Base-by-base conservation (phyloP, 257 asterid genomes). In the Cinchona pubescens region DNA sequence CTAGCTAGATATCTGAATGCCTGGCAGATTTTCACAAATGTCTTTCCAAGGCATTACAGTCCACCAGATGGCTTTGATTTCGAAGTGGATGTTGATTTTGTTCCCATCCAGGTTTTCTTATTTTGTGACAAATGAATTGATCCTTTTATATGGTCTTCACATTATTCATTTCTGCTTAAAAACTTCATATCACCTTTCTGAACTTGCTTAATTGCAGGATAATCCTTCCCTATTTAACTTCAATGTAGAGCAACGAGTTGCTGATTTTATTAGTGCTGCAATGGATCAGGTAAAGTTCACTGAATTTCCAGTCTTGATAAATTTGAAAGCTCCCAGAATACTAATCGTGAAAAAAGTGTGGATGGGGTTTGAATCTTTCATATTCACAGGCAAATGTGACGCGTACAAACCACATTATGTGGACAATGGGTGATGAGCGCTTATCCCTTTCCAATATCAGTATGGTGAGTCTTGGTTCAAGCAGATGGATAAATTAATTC, bases 371-470 rank as follows among this genome's bases (percentile, higher is more conserved):
- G 21, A 32, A 69, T 3, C 16, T 19, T 2, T 74, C 51, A 60
- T 59, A 73, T 79, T 21, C 75, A 60, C 85, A 92, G 97, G 98
- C 93, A 76, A 91, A 92, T 78, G 93, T 92, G 63, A 92, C 98
- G 0, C 89, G 87, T 61, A 87, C 92, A 45, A 87, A 92, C 85
- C 98, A 92, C 82, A 87, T 92, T 32, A 92, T 92, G 98, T 92
- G 96, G 96, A 92, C 98, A 29, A 92, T 92, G 98, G 98, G 98
- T 59, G 92, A 92, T 59, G 98, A 91, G n/a, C n/a, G n/a, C n/a
- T n/a, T n/a, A n/a, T n/a, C n/a, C n/a, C n/a, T 80, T 92, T 92
- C 82, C 86, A 82, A 75, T 92, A 92, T 82, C 94, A 88, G 68
- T 92, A 92, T 75, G 96, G 97, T 1, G 98, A 91, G 76, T 79